Evolutionary conservation across 2,329 filamentous ascomycete species (phyloP), one percentile per base, ranked within the genome.

Genomic region (Trichoderma harzianum): DNA sequence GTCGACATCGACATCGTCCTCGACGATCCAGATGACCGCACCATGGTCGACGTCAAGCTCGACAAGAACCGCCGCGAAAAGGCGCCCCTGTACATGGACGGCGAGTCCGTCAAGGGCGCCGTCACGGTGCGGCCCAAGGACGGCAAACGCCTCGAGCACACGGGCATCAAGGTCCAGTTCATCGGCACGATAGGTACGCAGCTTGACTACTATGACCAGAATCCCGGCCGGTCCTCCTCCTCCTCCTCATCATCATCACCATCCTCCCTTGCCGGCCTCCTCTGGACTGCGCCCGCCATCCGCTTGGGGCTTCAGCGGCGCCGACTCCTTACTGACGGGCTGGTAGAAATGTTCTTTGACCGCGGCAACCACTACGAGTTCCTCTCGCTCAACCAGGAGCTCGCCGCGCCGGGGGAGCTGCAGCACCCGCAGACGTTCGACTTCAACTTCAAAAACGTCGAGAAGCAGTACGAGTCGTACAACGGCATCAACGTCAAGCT

Each of bases 401-500:
- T 99, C 53, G 96, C 96, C 21, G 95, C 96, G 21, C 96, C 96
- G 2, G 96, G 96, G 82, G 96, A 99, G 86, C 92, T 99, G 72
- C 96, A 98, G 81, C 97, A 99, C 84, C 96, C 96, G 57, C 96
- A 99, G 85, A 98, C 95, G 63, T 98, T 97, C 83, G 94, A 97
- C 76, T 99, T 99, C 89, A 97, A 98, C 86, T 99, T 99, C 90
- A 98, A 98, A 84, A 99, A 98, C 83, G 94, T 99, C 78, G 96
- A 99, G 88, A 99, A 99, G 87, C 95, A 97, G 83, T 99, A 99
- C 87, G 97, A 99, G 84, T 98, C 95, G 75, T 99, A 99, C 88
- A 97, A 97, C 81, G 96, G 96, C 80, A 99, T 99, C 89, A 99
- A 99, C 81, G 96, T 99, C 79, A 97, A 97, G 86, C 89, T 99